Evolutionary conservation across 2,329 filamentous ascomycete species (phyloP).

Genomic region (Nothophaeocryptopus gaeumannii): DNA sequence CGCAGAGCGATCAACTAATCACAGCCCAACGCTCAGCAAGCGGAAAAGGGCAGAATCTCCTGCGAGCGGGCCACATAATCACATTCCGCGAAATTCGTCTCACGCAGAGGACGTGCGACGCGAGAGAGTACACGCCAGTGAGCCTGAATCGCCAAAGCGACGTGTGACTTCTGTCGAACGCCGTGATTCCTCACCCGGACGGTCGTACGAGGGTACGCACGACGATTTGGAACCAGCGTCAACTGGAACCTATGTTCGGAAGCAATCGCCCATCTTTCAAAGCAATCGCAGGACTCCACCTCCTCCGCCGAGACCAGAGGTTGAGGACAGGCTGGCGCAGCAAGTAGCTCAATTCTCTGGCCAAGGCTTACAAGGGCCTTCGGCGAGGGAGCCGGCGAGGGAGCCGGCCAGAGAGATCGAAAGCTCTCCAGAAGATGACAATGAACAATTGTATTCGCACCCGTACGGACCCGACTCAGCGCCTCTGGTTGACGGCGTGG

Average conservation of each 20-base stretch:
- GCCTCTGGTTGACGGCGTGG: conserved; percentile 14
- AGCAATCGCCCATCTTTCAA: conserved; percentile 17
- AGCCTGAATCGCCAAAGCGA: conserved; percentile 24
- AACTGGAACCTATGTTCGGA: conserved; percentile 1
- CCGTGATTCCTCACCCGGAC: neutral
- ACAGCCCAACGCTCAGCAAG: conserved; percentile 16
- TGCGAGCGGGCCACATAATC: neutral
- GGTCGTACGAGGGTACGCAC: neutral
- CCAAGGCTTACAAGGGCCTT: neutral
- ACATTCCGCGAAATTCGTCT: too few species aligned
- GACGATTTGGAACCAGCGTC: conserved; percentile 3
- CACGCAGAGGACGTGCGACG: too few species aligned
- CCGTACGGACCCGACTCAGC: conserved; percentile 25
- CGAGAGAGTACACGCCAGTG: neutral
- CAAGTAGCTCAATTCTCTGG: conserved; percentile 44
- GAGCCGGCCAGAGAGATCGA: too few species aligned
- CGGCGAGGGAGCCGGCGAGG: conserved; percentile 19
- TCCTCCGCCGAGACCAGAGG: conserved; percentile 25
- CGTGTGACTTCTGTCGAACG: conserved; percentile 11
- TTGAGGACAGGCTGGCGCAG: conserved; percentile 47
- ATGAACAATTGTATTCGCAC: conserved; percentile 36
- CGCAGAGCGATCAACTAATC: neutral
- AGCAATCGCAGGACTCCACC: conserved; percentile 14
- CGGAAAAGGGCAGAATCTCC: conserved; percentile 26
- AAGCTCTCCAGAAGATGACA: conserved; percentile 31